phyloP scores from a whole-genome alignment of 768 basidiomycete species.

The Collybia nuda region DNA sequence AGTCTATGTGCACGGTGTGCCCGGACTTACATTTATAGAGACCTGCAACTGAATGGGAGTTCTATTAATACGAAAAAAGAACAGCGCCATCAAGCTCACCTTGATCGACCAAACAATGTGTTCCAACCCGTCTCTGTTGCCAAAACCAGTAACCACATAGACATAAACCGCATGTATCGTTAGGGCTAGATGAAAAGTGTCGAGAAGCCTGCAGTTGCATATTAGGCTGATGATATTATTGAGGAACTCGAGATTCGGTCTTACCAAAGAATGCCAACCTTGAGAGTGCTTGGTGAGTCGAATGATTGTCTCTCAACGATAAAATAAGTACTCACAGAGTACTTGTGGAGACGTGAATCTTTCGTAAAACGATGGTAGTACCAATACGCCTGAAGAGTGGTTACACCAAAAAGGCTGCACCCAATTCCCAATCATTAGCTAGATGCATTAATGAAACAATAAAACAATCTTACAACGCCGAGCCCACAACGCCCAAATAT shows the following conservation, averaged over 20 bases:
- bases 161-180: slow-evolving; percentile 26
- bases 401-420: slow-evolving; percentile 37
- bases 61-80: neutral
- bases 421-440: neutral
- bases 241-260: neutral
- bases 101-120: slow-evolving; percentile 21
- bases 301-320: neutral
- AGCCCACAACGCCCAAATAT: slow-evolving; percentile 31
- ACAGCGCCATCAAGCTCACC: slow-evolving; percentile 9
- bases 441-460: neutral
- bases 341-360: slow-evolving; percentile 35
- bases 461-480: slow-evolving; percentile 28
- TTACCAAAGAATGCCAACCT: slow-evolving; percentile 36
- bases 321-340: slow-evolving; percentile 24
- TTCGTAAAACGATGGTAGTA: slow-evolving; percentile 38
- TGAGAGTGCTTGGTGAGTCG: neutral
- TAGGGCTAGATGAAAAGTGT: slow-evolving; percentile 25
- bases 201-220: slow-evolving; percentile 19
- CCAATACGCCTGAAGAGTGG: slow-evolving; percentile 35
- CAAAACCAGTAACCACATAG: slow-evolving; percentile 24
- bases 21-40: slow-evolving; percentile 35
- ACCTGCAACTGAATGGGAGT: slow-evolving; percentile 34
- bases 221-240: neutral
- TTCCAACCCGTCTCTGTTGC: slow-evolving; percentile 14
- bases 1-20: neutral